phyloP scores from a whole-genome alignment of 805 yeast species.

The Saccharomyces mikatae region DNA sequence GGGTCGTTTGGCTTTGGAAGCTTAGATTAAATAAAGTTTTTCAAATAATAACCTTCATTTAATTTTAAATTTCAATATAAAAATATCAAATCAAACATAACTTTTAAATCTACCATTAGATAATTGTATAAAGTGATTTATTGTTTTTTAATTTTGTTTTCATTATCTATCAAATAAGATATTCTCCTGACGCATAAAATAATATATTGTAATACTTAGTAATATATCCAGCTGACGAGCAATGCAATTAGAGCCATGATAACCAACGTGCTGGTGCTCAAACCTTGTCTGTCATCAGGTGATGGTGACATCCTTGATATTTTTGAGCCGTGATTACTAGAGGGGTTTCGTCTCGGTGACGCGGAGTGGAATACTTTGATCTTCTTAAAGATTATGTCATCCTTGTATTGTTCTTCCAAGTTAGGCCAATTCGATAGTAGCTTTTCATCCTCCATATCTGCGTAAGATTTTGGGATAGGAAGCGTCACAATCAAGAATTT shows the following conservation, averaged over 20 bases:
- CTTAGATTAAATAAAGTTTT: constrained; percentile 29
- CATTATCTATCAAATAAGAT: background rate
- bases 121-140: background rate
- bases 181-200: background rate
- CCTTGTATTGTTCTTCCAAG: constrained; percentile 52
- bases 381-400: constrained; percentile 52
- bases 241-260: background rate
- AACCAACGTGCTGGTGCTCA: background rate
- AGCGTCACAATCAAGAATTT: constrained; percentile 84
- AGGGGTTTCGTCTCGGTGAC: background rate
- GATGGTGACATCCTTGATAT: background rate
- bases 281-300: background rate
- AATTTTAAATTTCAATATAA: background rate
- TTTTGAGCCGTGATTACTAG: background rate
- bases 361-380: constrained; percentile 47
- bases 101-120: background rate
- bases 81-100: background rate
- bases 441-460: constrained; percentile 43
- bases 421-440: constrained; percentile 69
- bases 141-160: background rate
- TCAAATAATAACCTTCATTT: background rate
- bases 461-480: constrained; percentile 47
- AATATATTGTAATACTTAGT: background rate
- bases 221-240: background rate
- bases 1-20: constrained; percentile 97